phyloP scores from a whole-genome alignment of 1,284 basidiomycete species.

The Rhodofomes roseus region DNA sequence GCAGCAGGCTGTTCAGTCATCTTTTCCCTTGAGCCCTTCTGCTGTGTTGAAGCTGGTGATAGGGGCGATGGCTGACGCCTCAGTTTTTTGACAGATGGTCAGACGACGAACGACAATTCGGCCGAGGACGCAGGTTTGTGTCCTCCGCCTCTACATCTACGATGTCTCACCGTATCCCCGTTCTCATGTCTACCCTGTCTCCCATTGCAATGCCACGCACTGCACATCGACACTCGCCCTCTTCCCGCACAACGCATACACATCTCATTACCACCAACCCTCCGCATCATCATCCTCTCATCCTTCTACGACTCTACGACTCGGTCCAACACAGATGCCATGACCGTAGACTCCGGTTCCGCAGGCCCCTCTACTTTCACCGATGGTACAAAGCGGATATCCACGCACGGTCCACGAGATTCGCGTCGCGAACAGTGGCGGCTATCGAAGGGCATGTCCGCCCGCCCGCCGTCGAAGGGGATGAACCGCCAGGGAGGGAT shows the following conservation, averaged over 20 bases:
- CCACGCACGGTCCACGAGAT: constrained; percentile 70
- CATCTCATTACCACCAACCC: neutral
- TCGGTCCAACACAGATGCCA: constrained; percentile 39
- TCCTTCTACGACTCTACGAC: neutral
- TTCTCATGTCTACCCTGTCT: neutral
- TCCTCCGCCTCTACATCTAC: constrained; percentile 3
- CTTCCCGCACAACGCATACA: too few relatives aligned
- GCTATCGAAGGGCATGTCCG: constrained; percentile 62
- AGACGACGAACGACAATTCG: constrained; percentile 16
- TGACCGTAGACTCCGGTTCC: constrained; percentile 45
- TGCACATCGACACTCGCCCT: too few relatives aligned
- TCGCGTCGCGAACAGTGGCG: constrained; percentile 76
- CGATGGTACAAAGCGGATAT: constrained; percentile 41
- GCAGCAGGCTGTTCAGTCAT: constrained; percentile 16
- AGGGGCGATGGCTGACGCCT: constrained; percentile 26
- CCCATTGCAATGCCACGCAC: too few relatives aligned
- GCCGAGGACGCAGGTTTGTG: constrained; percentile 34
- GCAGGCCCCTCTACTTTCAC: constrained; percentile 18
- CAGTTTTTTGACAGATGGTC: constrained; percentile 30
- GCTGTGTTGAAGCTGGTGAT: constrained; percentile 2
- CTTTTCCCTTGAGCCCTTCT: constrained; percentile 17
- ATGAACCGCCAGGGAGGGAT: constrained; percentile 67
- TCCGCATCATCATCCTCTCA: neutral
- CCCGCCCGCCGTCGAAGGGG: constrained; percentile 44
- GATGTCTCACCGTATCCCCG: neutral